Conservation (phyloP, 1,284 basidiomycete genomes). For the Tausonia pullulans region DNA sequence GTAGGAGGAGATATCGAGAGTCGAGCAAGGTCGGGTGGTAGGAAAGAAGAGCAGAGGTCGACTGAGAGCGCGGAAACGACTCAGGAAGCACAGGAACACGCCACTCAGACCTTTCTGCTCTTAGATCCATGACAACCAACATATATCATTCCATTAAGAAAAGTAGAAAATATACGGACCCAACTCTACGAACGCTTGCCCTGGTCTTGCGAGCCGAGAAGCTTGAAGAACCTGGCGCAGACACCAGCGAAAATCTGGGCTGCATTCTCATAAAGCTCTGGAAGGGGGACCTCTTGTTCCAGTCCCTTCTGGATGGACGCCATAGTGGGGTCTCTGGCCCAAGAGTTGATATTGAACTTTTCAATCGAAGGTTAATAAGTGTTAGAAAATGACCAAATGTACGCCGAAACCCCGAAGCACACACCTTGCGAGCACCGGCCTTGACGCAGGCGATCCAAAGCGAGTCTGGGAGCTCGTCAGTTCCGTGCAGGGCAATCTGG, state of each 20-base stretch:
- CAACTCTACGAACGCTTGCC: constrained; percentile 16
- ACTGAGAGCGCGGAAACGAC: too few relatives aligned
- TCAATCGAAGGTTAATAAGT: constrained; percentile 7
- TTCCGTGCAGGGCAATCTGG: constrained; percentile 32
- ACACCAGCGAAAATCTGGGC: constrained; percentile 28
- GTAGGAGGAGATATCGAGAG: too few relatives aligned
- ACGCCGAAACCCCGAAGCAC: background rate
- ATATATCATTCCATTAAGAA: background rate
- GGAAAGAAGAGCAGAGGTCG: too few relatives aligned
- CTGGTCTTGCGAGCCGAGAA: constrained; percentile 30
- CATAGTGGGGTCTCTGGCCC: constrained; percentile 33
- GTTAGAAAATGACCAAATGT: background rate
- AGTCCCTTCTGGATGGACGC: constrained; percentile 26
- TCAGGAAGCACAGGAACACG: too few relatives aligned
- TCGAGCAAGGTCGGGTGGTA: too few relatives aligned
- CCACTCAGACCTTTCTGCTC: too few relatives aligned
- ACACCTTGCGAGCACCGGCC: constrained; percentile 24
- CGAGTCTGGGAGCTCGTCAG: constrained; percentile 33
- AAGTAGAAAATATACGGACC: background rate
- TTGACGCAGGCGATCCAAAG: constrained; percentile 31
- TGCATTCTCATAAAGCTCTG: constrained; percentile 31
- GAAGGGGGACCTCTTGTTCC: constrained; percentile 25
- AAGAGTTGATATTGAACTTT: constrained; percentile 37
- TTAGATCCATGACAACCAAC: too few relatives aligned
- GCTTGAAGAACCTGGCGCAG: constrained; percentile 28